Base-by-base conservation (phyloP, 495 filamentous ascomycete species). In the Hypoxylon cercidicola region DNA sequence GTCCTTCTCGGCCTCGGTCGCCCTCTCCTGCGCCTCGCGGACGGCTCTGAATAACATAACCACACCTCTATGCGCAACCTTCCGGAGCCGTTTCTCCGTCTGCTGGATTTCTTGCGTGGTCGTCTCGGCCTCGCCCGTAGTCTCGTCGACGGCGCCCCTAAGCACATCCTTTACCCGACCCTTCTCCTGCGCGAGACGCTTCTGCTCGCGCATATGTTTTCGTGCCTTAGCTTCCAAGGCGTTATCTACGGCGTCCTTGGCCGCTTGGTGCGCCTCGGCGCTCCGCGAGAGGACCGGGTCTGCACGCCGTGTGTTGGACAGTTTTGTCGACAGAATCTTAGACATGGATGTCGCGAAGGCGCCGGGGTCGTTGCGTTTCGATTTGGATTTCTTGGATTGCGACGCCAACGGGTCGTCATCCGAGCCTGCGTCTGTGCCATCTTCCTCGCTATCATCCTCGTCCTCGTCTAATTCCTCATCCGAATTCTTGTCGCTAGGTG, bases 41-140 rank as follows among this genome's bases (percentile, higher is more conserved):
- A 99, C 92, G 0, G 95, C 96, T 78, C 98, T 96, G 75, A 98
- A 99, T 57, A 99, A 79, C 82, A 93, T 95, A 11, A 97, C 88
- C 16, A 97, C 93, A 83, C 93, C 93, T 25, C 91, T 85, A 80
- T 97, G 92, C 54, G 93, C 93, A 37, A 88, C 91, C 81, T 96
- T 94, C 69, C 88, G 85, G 69, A 97, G 74, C 50, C 85, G 79
- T 78, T 88, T 90, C 81, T 99, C 95, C 71, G 88, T 84, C 75
- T 92, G 92, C 54, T 89, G 75, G 9, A 90, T 85, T 41, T 86
- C 78, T 16, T 85, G 82, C 32, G 82, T 83, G 44, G 76, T 74
- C 50, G 71, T 79, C 67, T 79, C 78, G 18, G 76, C 69, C 56
- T 79, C 77, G 39, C 75, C 80, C 45, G 78, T 83, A 8, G 55